phyloP scores from a whole-genome alignment of 2,329 filamentous ascomycete species.

The Arthrocladium fulminans region DNA sequence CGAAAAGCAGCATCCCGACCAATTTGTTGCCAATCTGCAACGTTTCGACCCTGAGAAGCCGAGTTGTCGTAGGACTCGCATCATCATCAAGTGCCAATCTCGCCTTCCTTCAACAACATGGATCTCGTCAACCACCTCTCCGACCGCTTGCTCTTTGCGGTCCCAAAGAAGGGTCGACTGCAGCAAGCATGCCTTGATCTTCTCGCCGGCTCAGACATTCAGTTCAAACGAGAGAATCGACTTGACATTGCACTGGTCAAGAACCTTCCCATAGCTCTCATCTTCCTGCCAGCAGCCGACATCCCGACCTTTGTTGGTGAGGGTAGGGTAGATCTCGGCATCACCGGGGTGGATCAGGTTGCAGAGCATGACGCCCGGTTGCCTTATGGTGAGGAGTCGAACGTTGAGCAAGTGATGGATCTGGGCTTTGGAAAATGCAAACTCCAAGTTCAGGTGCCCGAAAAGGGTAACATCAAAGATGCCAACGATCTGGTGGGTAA shows the following conservation, averaged over 20 bases:
- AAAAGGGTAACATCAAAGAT: conserved; percentile 63
- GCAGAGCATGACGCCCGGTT: conserved; percentile 69
- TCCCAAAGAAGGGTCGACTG: conserved; percentile 98
- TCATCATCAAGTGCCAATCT: background rate
- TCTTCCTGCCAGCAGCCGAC: conserved; percentile 94
- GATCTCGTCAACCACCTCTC: conserved; percentile 64
- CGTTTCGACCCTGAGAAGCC: no score
- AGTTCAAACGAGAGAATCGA: conserved; percentile 89
- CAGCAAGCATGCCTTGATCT: conserved; percentile 83
- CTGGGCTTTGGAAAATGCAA: conserved; percentile 85
- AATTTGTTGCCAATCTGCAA: no score
- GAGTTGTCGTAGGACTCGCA: no score
- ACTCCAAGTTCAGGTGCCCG: conserved; percentile 92
- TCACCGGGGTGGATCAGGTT: conserved; percentile 88
- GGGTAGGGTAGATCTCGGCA: conserved; percentile 85
- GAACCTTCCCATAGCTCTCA: conserved; percentile 87
- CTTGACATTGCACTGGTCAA: conserved; percentile 97
- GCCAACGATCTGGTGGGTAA: conserved; percentile 77
- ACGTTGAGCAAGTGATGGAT: conserved; percentile 80
- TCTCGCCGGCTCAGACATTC: conserved; percentile 86
- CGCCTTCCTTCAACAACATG: conserved; percentile 33
- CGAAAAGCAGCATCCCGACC: background rate
- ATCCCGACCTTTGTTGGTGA: conserved; percentile 97
- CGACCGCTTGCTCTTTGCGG: conserved; percentile 86
- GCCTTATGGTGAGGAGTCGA: conserved; percentile 34